A percentile compares a stretch with the other conserved stretches of the same genome.
These are phyloP conservation scores for Cokeromyces recurvatus DNA, from an alignment of 371 early-diverging fungal genomes.

Conservation along the genomic window DNA sequence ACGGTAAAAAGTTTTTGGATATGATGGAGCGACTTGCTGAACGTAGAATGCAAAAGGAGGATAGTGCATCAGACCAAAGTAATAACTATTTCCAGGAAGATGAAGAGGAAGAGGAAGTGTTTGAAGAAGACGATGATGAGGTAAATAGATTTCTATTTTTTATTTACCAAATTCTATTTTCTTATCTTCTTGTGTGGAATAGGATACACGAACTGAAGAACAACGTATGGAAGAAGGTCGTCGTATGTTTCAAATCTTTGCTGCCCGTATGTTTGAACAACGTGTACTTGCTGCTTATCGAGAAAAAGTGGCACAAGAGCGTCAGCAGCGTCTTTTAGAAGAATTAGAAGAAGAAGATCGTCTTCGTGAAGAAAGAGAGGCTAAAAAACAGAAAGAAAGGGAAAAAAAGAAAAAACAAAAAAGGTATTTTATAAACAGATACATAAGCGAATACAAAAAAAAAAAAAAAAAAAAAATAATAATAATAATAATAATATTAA, in stretches of 20 bases:
- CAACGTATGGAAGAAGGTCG: conserved; percentile 89
- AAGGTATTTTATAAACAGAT: no score
- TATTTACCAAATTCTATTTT: neutral
- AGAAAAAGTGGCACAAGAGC: conserved; percentile 85
- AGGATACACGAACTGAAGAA: conserved; percentile 77
- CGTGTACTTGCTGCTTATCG: conserved; percentile 87
- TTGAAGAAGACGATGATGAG: conserved; percentile 58
- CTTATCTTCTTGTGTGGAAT: no score
- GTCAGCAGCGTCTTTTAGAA: conserved; percentile 72
- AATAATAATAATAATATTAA: no score
- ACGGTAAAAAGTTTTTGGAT: conserved; percentile 88
- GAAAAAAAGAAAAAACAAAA: conserved; percentile 62
- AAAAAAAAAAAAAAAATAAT: no score
- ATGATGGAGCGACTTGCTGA: conserved; percentile 94
- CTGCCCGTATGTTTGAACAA: conserved; percentile 94
- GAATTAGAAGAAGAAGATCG: conserved; percentile 80
- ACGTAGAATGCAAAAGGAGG: conserved; percentile 75
- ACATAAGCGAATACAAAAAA: no score
- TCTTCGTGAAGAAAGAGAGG: conserved; percentile 63
- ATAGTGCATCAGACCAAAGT: conserved; percentile 33
- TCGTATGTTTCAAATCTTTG: conserved; percentile 91
- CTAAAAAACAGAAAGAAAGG: conserved; percentile 62
- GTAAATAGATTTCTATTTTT: conserved; percentile 16
- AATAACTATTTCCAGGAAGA: conserved; percentile 39
- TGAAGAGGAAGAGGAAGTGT: conserved; percentile 57